Base-by-base conservation (phyloP, 2,329 filamentous ascomycete genomes). In the Chrysoporthe austroafricana region DNA sequence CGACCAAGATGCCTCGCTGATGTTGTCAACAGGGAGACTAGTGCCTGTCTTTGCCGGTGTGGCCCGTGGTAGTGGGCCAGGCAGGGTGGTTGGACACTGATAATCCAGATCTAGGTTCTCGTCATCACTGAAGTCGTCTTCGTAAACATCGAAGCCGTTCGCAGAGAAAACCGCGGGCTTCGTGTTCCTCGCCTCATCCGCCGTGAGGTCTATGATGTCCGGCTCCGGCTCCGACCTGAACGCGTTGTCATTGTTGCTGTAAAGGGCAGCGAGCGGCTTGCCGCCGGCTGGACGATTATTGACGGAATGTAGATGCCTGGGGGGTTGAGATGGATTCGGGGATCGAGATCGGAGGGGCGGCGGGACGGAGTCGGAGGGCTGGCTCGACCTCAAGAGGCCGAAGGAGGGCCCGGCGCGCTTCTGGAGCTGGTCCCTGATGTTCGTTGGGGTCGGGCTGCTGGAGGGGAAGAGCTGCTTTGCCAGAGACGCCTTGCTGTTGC, bases 71-170 rank as follows among this genome's bases (percentile, higher is more conserved):
- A 68, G 73, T 65, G 70, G 73, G 13, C 74, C 66, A 8, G 82
- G 83, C 3, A 87, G 82, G 1, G 85, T 81, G 1, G 82, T 78
- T 0, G 89, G 88, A 68, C 88, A 84, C 68, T 91, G 85, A 63
- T 89, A 85, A 70, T 94, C 86, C 26, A 91, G 78, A 70, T 92
- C 91, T 34, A 97, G 82, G 66, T 93, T 87, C 26, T 90, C 85
- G 72, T 97, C 94, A 75, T 95, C 92, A 73, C 93, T 93, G 72
- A 97, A 96, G 75, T 97, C 94, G 73, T 95, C 90, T 70, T 94
- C 91, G 69, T 26, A 26, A 26, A 89, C 87, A 70, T 94, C 91
- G 69, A 85, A 87, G 11, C 91, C 85, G 6, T 74, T 69, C n/a
- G 71, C 61, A 5, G 70, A 64, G 11, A 71, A 73, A 36, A 75